A percentile compares a stretch with the other conserved stretches of the same genome.
Conservation (phyloP, 768 basidiomycete genomes). For the Tylopilus intermedius region DNA sequence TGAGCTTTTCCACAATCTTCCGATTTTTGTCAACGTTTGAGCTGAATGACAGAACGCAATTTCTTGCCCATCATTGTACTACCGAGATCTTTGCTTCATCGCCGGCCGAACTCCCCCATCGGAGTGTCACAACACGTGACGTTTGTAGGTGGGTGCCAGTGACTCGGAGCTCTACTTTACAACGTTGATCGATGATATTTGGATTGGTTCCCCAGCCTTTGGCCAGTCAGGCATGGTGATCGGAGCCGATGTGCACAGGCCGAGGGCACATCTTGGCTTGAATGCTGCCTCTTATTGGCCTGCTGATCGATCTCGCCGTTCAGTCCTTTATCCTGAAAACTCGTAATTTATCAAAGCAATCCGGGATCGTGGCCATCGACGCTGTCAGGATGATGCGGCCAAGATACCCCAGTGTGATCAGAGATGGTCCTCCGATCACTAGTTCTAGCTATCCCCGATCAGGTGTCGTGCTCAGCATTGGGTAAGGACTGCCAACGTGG, state of each 20-base stretch:
- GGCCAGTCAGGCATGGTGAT: constrained; percentile 10
- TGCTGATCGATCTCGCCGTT: neutral
- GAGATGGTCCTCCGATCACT: neutral
- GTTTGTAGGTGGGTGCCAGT: no score
- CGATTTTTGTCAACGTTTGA: no score
- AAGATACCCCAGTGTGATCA: neutral
- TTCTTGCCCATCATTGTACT: no score
- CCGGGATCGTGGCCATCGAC: neutral
- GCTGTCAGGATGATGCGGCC: no score
- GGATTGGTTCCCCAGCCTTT: constrained; percentile 19
- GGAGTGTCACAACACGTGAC: no score
- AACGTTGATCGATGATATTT: no score
- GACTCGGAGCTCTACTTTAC: neutral
- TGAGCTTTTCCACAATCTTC: no score
- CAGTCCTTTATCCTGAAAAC: neutral
- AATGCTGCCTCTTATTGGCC: neutral
- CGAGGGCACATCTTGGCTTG: constrained; percentile 4
- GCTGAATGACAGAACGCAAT: no score
- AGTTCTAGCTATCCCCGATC: neutral
- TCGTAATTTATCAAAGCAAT: neutral
- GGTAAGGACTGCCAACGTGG: neutral
- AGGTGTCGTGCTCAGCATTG: neutral
- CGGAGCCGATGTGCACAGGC: neutral
- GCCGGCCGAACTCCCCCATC: no score
- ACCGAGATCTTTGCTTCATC: no score